Base-by-base conservation (phyloP, 2,329 filamentous ascomycete species). In the Neophaeococcomyces mojaviensis region DNA sequence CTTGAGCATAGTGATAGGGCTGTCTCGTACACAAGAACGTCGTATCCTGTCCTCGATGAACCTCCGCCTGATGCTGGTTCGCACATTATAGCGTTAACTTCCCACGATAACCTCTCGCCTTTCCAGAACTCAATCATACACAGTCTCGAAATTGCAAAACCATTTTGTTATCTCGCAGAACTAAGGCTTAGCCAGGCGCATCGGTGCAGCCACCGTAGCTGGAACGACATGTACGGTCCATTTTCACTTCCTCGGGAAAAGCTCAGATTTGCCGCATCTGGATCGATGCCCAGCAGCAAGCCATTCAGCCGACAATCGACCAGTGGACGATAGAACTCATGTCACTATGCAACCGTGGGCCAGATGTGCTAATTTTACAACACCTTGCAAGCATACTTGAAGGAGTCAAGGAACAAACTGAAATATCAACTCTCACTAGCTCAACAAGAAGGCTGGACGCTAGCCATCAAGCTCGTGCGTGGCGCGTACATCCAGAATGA, bases 341-440 rank as follows among this genome's bases (percentile, higher is more conserved):
- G 69, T 67, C 72, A 24, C 68, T 67, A 50, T 73, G 69, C 59
- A 78, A 77, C 59, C 58, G 55, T 1, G 65, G 63, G 22, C 37
- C 24, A 1, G 60, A 64, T 15, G 64, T 68, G 9, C 32, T 68
- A n/a, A 64, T n/a, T 77, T 39, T 75, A 72, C 55, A 70, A 69
- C 50, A 77, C 73, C 6, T 68, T 74, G 53, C 73, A 77, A 61
- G 71, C 68, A n/a, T 77, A 77, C 48, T 64, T 77, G 6, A 72
- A 74, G 56, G 64, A 64, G 6, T 69, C 72, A 0, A 67, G 68
- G 0, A 47, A 62, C 2, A 74, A 68, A 30, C 59, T 77, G 10
- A 59, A 65, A 22, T 55, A 61, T 31, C 72, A 77, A 45, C 61
- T 77, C 2, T 59, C 64, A 15, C 62, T 67, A 13, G 68, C 74